These are phyloP conservation scores for Pinus taeda DNA, from an alignment of 75 land plant genomes.

Conservation along the genomic window DNA sequence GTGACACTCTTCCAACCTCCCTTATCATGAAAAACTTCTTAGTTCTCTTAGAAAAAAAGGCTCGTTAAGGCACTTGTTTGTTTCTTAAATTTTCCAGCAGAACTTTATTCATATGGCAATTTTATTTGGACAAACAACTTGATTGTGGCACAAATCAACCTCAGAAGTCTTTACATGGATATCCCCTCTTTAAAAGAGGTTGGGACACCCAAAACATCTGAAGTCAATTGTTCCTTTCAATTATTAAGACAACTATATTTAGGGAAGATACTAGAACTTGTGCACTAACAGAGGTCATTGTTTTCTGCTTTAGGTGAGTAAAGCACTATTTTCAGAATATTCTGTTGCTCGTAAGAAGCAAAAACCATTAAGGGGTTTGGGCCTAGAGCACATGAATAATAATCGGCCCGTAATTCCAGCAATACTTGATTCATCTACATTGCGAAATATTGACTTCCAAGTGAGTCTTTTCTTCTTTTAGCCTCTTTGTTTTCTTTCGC, in stretches of 20 bases:
- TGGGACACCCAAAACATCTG: neutral
- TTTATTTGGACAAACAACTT: too few relatives aligned
- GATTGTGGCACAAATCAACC: too few relatives aligned
- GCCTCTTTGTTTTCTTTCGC: neutral
- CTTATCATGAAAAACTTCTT: too few relatives aligned
- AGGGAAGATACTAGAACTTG: neutral
- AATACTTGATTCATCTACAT: conserved; percentile 27
- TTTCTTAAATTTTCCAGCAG: too few relatives aligned
- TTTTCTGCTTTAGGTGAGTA: conserved; percentile 61
- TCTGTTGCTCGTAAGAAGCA: conserved; percentile 44
- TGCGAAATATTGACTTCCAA: conserved; percentile 60
- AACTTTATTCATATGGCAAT: too few relatives aligned
- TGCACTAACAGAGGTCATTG: neutral
- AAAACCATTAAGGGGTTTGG: conserved; percentile 62
- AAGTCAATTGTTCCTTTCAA: neutral
- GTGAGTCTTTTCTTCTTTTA: conserved; percentile 22
- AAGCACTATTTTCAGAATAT: conserved; percentile 75
- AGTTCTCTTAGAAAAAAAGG: too few relatives aligned
- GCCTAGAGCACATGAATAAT: conserved; percentile 82
- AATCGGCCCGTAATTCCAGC: conserved; percentile 64
- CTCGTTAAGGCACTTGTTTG: too few relatives aligned
- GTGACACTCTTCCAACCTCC: too few relatives aligned
- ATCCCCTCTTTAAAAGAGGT: too few relatives aligned
- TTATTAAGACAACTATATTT: conserved; percentile 1
- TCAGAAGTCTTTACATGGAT: too few relatives aligned